A percentile compares a stretch with the other conserved stretches of the same genome.
These are phyloP conservation scores for Amanita rimosa DNA, from an alignment of 768 basidiomycete genomes.

Conservation along the genomic window DNA sequence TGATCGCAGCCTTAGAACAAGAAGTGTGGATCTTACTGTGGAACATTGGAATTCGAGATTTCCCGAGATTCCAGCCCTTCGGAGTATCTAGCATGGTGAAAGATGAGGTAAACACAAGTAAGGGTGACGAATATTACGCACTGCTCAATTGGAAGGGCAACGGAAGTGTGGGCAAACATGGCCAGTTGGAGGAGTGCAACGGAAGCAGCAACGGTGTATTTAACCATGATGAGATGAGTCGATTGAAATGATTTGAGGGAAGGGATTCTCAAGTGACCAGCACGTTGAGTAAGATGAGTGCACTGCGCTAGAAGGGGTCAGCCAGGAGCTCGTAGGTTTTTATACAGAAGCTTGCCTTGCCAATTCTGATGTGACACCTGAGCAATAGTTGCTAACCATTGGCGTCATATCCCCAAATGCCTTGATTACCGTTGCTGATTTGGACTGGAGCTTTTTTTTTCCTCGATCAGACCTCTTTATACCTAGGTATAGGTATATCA, in stretches of 20 bases:
- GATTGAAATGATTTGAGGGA: neutral
- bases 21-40: no score
- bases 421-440: no score
- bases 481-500: no score
- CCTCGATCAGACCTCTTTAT: no score
- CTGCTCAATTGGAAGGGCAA: constrained; percentile 16
- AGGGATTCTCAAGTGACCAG: neutral
- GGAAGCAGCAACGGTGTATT: neutral
- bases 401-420: no score
- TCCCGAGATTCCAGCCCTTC: neutral
- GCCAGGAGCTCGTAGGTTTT: neutral
- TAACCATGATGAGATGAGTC: neutral
- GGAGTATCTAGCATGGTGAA: neutral
- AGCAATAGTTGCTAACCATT: no score
- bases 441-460: no score
- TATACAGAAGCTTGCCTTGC: no score
- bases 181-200: constrained; percentile 15
- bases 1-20: no score
- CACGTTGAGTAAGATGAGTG: neutral
- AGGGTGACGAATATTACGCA: neutral
- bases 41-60: no score
- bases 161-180: constrained; percentile 18
- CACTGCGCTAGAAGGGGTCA: neutral
- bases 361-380: no score
- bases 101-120: neutral